Evolutionary conservation across 1,139 yeast genomes (phyloP).

Genomic region (Protomyces lactucae-debilis): DNA sequence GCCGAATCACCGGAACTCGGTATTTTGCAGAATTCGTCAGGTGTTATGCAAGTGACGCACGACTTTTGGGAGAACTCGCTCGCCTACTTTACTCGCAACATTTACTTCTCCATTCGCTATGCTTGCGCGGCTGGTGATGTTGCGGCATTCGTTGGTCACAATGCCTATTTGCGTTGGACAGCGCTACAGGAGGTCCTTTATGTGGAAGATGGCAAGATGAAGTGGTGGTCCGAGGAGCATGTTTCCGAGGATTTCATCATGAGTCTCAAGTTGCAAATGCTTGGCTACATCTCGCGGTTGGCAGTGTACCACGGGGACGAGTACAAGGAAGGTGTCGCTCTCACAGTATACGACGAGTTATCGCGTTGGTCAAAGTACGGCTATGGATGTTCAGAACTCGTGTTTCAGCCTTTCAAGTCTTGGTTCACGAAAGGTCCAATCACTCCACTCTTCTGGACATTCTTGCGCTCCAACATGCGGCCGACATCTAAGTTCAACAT

Average conservation of each 20-base stretch:
- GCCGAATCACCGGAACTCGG: conserved; percentile 1
- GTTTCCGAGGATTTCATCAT: conserved; percentile 30
- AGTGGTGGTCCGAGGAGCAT: conserved; percentile 29
- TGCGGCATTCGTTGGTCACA: conserved; percentile 31
- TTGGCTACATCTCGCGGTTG: conserved; percentile 1
- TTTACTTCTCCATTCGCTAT: conserved; percentile 29
- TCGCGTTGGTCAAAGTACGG: conserved; percentile 31
- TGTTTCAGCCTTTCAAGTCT: conserved; percentile 26
- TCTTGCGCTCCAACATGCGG: conserved; percentile 25
- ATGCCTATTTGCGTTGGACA: conserved; percentile 30
- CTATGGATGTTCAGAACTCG: conserved; percentile 28
- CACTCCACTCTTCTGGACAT: conserved; percentile 30
- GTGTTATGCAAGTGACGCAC: conserved; percentile 6
- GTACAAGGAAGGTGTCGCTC: conserved; percentile 29
- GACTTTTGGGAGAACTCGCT: conserved; percentile 7
- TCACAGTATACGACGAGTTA: conserved; percentile 30
- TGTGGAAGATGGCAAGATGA: conserved; percentile 28
- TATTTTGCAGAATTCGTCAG: conserved; percentile 1
- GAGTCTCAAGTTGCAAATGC: conserved; percentile 28
- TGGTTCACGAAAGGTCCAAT: conserved; percentile 27
- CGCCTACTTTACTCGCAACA: conserved; percentile 28
- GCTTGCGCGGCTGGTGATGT: conserved; percentile 31
- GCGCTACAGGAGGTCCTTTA: conserved; percentile 30
- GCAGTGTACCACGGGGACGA: conserved; percentile 23
- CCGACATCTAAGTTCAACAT: conserved; percentile 28